Base-by-base conservation (phyloP, 2,329 filamentous ascomycete genomes). In the Plenodomus tracheiphilus region DNA sequence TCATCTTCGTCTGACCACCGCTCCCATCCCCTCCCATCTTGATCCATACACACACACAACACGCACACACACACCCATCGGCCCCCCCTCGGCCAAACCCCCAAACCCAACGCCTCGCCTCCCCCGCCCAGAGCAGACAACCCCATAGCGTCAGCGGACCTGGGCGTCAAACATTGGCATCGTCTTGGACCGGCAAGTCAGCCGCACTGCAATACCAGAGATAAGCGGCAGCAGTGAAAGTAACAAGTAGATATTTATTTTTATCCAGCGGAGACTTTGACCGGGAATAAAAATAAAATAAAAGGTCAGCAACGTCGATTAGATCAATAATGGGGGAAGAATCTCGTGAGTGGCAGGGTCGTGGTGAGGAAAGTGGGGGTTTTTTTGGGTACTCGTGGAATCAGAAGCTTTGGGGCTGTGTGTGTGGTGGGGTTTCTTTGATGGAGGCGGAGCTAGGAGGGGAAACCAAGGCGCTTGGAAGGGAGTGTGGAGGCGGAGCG, bases 141-240 rank as follows among this genome's bases (percentile, higher is more conserved):
- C 40, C 30, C 16, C 42, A 25, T 45, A 38, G 47, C 47, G 41
- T 40, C 28, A 41, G 41, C 38, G 41, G 39, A 49, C 18, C 41
- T 45, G 38, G 47, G 41, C 47, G 18, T 32, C 13, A 10, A 32
- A 28, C 15, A 32, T 49, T 44, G 46, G 46, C 46, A 25, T 11
- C 13, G 25, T 25, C 47, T 50, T 50, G 47, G 47, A 41, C 41
- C n/a, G 41, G 46, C 35, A 39, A 25, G 41, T 43, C 22, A 39
- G 17, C 41, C 28, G 41, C 30, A 32, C 28, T 25, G 22, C 18
- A 36, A 35, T 25, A 41, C n/a, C 22, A n/a, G n/a, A n/a, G n/a
- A n/a, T n/a, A n/a, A n/a, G n/a, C n/a, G n/a, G n/a, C 13, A 40
- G 41, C 46, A 41, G 46, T 49, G 41, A 49, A 40, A n/a, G 22